Evolutionary conservation across 2,329 filamentous ascomycete genomes (phyloP), one percentile per base, ranked within the genome.

Genomic region (Fusarium sp.): DNA sequence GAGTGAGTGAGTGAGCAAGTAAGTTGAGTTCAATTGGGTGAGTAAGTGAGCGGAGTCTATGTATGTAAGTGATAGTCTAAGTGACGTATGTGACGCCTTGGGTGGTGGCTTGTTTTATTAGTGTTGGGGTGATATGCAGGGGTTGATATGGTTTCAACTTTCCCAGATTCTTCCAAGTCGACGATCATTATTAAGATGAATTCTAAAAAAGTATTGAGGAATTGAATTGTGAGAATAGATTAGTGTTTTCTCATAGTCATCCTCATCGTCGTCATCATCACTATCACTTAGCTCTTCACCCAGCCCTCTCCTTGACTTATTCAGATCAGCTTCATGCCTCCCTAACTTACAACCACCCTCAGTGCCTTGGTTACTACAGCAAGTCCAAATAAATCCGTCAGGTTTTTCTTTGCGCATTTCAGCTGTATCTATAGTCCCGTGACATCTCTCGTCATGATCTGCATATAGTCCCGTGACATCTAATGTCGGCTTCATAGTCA

Each of bases 341-440:
- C 64, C 69, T 2, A 3, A 9, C 9, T 17, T 23, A 33, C 76
- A 77, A 6, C 76, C 75, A 2, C 1, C 4, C 6, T 64, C 27
- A n/a, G 33, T 30, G 30, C 48, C 62, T 0, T 26, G 13, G 20
- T 56, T 35, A 2, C 67, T 27, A 40, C 76, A 78, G 38, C 77
- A 77, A 13, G 32, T 37, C 70, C 72, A 78, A 5, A 41, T n/a
- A 46, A 77, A 79, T 3, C 67, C 73, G 4, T 77, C 62, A 0
- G 75, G 78, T 9, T 10, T 30, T 1, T 67, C 49, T 7, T 30
- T 10, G 3, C 61, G 55, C 18, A 53, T 64, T 12, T 70, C 67
- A 0, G 71, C 52, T 1, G 71, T 55, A 15, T 78, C 67, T 32
- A 69, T 58, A 5, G 26, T 35, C 9, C 74, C 77, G 12, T 70